Evolutionary conservation across 164 flowering plant genomes (phyloP), one percentile per base, ranked within the genome.

Genomic region (Chimonanthus praecox): DNA sequence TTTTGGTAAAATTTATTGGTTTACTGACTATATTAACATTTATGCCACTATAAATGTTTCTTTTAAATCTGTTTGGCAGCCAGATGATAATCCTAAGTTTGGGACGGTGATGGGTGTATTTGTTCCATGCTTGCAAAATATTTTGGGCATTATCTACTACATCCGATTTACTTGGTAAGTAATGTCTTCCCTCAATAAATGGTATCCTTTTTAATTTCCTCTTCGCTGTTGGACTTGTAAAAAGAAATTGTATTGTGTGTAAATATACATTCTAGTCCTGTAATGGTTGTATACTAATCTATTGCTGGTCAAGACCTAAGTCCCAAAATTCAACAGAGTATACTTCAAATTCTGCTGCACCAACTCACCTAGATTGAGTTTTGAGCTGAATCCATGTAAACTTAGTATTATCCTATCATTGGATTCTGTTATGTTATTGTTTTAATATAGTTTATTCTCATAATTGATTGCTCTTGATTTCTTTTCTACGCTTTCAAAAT

Each of bases 61-160:
- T 1, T 67, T 70, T 64, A 54, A 45, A 47, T 76, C 50, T 67
- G 15, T 64, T 18, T 10, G 85, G 85, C 94, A 91, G 99, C 72
- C 74, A 71, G 73, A 77, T 76, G 89, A 79, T 71, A 63, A 33
- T 33, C 33, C 83, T 72, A 90, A 92, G 77, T 69, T 86, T 75
- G 99, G 98, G 47, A 95, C 99, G 47, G 45, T 92, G 93, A 92
- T 95, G 98, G 99, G 99, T 51, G 99, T 95, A 11, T 95, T 93
- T 70, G 83, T 95, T 49, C 99, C 99, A 47, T 95, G 99, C 87
- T 83, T 93, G 84, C 99, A 95, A 78, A 95, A 87, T 76, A 95
- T 95, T 66, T 72, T 95, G 88, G 99, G 99, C 76, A 95, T 95
- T 76, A 95, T 95, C 70, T 95, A 93, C 84, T 95, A 89, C 75